Evolutionary conservation across 164 flowering plant species (phyloP).

Genomic region (Hamamelis virginiana): DNA sequence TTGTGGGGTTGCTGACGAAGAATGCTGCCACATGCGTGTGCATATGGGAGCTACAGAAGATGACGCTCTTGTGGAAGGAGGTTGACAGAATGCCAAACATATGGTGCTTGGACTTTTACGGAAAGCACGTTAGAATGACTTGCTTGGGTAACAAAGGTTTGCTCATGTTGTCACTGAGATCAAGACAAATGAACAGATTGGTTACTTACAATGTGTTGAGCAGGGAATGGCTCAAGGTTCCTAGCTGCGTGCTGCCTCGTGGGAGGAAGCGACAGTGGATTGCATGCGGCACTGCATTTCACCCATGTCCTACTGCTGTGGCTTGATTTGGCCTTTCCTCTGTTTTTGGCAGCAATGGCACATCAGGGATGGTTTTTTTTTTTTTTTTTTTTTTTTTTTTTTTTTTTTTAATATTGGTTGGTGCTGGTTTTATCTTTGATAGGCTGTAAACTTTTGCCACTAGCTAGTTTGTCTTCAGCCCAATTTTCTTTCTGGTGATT

Average conservation of each 20-base stretch:
- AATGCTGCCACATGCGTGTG: conserved; percentile 97
- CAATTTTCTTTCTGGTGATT: not conserved
- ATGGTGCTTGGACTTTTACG: conserved; percentile 99
- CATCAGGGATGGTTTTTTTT: not conserved
- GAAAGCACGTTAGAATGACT: conserved; percentile 95
- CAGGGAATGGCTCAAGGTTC: conserved; percentile 79
- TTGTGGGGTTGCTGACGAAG: conserved; percentile 86
- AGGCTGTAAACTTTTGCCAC: conserved; percentile 5
- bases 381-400: not conserved
- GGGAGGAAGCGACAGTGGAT: conserved; percentile 84
- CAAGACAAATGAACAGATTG: conserved; percentile 75
- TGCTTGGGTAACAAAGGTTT: conserved; percentile 93
- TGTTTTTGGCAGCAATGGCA: not conserved
- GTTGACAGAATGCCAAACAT: conserved; percentile 99
- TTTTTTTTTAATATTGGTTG: too few relatives aligned
- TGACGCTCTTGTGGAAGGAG: conserved; percentile 99
- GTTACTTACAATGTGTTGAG: conserved; percentile 68
- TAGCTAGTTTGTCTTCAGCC: conserved; percentile 10
- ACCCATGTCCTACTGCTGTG: conserved; percentile 71
- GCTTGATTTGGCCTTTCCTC: conserved; percentile 35
- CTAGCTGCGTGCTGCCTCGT: conserved; percentile 64
- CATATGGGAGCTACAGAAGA: conserved; percentile 99
- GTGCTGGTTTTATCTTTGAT: conserved; percentile 2
- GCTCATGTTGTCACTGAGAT: conserved; percentile 84
- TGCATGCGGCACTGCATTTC: conserved; percentile 84